Conservation (phyloP, 441 rosid species). For the Cnidoscolus chayamansa region DNA sequence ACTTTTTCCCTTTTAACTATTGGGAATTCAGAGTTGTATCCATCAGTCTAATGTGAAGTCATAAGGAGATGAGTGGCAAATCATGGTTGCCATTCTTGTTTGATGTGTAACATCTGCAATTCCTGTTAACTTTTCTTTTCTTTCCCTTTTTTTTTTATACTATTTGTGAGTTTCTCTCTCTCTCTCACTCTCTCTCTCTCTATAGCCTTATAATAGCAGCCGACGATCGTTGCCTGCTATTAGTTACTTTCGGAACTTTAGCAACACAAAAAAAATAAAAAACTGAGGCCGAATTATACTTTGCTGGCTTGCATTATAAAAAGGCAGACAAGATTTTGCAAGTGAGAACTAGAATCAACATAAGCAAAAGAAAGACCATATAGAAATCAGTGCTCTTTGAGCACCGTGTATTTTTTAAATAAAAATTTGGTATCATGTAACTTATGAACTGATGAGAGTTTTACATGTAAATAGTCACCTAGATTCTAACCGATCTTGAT, state of each 20-base stretch:
- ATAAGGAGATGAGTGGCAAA: background rate
- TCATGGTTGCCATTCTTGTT: background rate
- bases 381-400: conserved; percentile 3
- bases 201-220: background rate
- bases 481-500: conserved; percentile 1
- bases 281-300: background rate
- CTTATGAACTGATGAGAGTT: background rate
- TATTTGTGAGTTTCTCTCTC: background rate
- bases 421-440: background rate
- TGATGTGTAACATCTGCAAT: background rate
- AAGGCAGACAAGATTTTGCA: background rate
- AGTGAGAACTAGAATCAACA: background rate
- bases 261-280: background rate
- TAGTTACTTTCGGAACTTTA: no score
- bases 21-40: background rate
- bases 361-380: background rate
- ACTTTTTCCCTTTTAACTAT: background rate
- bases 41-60: background rate
- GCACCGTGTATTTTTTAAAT: background rate
- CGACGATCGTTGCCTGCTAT: no score
- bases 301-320: no score
- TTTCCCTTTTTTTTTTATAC: no score
- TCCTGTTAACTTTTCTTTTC: no score
- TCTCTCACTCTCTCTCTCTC: background rate
- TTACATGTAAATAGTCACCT: background rate